A percentile compares a stretch with the other conserved stretches of the same genome.
phyloP scores from a whole-genome alignment of 129 eudicot species.

The Logfia minima region DNA sequence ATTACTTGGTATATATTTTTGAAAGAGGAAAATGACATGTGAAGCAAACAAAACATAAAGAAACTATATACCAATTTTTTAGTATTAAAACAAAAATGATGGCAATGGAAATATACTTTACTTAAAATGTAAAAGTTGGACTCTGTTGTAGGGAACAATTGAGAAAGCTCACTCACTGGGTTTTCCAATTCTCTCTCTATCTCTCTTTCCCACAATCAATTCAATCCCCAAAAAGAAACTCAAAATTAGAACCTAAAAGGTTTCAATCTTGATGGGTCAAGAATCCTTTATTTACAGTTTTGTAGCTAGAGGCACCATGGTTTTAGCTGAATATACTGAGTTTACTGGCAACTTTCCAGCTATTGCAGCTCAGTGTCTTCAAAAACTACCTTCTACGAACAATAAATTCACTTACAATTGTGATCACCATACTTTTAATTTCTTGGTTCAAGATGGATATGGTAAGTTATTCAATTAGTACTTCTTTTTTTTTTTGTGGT shows the following conservation, averaged over 20 bases:
- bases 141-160: slow-evolving; percentile 27
- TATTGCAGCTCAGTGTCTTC: slow-evolving; percentile 85
- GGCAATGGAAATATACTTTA: slow-evolving; percentile 27
- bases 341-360: slow-evolving; percentile 89
- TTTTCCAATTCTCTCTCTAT: slow-evolving; percentile 25
- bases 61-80: slow-evolving; percentile 13
- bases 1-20: not conserved
- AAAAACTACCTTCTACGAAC: slow-evolving; percentile 65
- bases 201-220: slow-evolving; percentile 8
- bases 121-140: slow-evolving; percentile 37
- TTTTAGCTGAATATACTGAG: slow-evolving; percentile 83
- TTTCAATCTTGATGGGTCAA: slow-evolving; percentile 52
- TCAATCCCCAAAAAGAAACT: not conserved
- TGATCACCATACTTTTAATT: slow-evolving; percentile 82
- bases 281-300: slow-evolving; percentile 91
- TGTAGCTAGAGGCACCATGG: slow-evolving; percentile 84
- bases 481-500: not conserved
- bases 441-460: slow-evolving; percentile 82
- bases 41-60: slow-evolving; percentile 16
- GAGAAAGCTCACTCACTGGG: slow-evolving; percentile 18
- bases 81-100: slow-evolving; percentile 15
- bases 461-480: slow-evolving; percentile 34
- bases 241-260: not conserved
- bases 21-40: slow-evolving; percentile 21
- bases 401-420: slow-evolving; percentile 71